Conservation (phyloP, 2,329 filamentous ascomycete genomes). For the Diaporthe vexans region DNA sequence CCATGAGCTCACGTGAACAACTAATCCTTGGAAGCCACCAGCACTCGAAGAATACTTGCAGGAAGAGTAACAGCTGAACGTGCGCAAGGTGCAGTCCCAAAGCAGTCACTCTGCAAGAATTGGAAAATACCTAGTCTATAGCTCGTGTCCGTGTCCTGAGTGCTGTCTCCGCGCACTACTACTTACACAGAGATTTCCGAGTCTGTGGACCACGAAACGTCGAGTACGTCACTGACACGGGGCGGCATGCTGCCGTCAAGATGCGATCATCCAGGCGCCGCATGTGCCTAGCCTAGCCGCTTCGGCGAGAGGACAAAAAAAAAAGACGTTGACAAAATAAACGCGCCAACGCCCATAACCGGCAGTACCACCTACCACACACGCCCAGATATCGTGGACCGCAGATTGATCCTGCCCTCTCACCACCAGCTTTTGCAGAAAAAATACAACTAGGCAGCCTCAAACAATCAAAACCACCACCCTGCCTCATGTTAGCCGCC, state of each 20-base stretch:
- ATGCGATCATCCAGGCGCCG: neutral
- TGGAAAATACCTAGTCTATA: too few species aligned
- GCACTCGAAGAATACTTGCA: neutral
- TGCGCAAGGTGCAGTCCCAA: too few species aligned
- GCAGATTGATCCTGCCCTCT: too few species aligned
- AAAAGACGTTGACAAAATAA: constrained; percentile 10
- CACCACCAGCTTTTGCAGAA: too few species aligned
- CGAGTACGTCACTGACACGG: constrained; percentile 7
- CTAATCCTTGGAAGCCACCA: neutral
- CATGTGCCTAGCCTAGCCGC: constrained; percentile 19
- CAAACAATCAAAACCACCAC: neutral
- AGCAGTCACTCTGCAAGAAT: too few species aligned
- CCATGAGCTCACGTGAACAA: too few species aligned
- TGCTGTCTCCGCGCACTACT: too few species aligned
- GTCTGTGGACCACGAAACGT: neutral
- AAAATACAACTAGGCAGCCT: neutral
- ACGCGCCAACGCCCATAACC: neutral
- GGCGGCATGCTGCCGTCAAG: constrained; percentile 14
- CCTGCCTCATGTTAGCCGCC: too few species aligned
- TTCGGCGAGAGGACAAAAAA: constrained; percentile 1
- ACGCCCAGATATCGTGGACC: too few species aligned
- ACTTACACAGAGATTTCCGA: constrained; percentile 2
- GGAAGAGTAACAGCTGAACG: too few species aligned
- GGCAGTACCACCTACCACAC: too few species aligned
- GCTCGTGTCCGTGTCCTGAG: too few species aligned